Base-by-base conservation (phyloP, 768 basidiomycete genomes). In the Fomitopsis pulvina region DNA sequence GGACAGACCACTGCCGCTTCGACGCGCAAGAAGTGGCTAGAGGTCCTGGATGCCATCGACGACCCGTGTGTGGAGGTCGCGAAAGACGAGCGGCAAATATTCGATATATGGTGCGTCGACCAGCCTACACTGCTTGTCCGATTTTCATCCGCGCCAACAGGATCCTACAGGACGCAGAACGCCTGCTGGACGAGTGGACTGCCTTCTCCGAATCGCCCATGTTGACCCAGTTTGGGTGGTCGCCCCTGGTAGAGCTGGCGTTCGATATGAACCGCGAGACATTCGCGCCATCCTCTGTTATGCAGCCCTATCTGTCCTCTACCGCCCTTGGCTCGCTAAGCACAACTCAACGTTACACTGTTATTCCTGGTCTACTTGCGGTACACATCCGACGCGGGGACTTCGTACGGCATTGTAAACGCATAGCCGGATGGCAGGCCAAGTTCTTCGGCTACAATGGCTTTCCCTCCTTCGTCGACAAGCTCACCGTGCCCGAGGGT, bases 201-300 rank as follows among this genome's bases (percentile, higher is more conserved):
- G 68, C 75, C 5, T 62, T 85, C 7, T 73, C 68, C 7, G 58
- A 58, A 25, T 76, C 76, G 11, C 74, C 76, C 7, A 58, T 75
- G 30, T 53, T 78, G 9, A 64, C 59, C 5, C 56, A 74, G 25
- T 83, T 79, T 60, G 67, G 70, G 18, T 85, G 82, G 81, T 86
- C 85, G 0, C 70, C 80, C 0, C 72, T 85, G 5, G 67, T 86
- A 48, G 65, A 78, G 41, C 59, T 61, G n/a, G 72, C 73, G 0
- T 80, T 78, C 57, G 58, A 67, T 20, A 65, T 61, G 18, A 83
- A 85, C 56, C 59, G 68, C 4, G 63, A 67, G 7, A 60, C 74
- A 30, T 76, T 81, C 57, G 57, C 57, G 25, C 54, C 57, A 9
- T 28, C 48, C 8, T 48, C 49, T 4, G 32, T 48, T 1, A 20